Conservation (phyloP, 129 eudicot genomes). For the Solidago caesia region DNA sequence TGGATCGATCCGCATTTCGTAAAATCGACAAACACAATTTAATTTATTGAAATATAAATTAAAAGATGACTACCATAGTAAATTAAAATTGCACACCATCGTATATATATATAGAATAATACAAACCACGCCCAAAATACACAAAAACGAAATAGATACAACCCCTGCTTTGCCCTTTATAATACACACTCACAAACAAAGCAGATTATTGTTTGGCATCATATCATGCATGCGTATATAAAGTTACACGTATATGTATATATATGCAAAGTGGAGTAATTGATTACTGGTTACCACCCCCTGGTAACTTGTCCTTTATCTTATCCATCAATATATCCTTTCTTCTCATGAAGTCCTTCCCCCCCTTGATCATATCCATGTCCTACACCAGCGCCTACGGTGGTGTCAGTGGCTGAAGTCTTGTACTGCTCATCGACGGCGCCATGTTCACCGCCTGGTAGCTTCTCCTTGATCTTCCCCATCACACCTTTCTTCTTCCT, state of each 20-base stretch:
- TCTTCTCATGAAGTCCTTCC: conserved; percentile 55
- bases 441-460: conserved; percentile 47
- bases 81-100: no score
- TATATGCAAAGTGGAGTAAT: neutral
- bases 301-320: conserved; percentile 74
- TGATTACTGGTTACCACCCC: conserved; percentile 22
- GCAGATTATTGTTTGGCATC: conserved; percentile 13
- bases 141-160: neutral
- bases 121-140: neutral
- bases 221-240: neutral
- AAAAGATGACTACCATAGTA: no score
- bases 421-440: conserved; percentile 14
- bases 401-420: neutral
- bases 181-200: neutral
- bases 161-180: neutral
- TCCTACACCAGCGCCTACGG: conserved; percentile 18
- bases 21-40: no score
- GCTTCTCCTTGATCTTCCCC: conserved; percentile 68
- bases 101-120: neutral
- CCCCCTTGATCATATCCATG: conserved; percentile 36
- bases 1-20: no score
- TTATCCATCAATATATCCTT: conserved; percentile 58
- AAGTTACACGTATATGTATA: neutral
- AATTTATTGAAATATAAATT: no score
- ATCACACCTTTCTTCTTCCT: conserved; percentile 41